These are phyloP conservation scores for Trifolium dubium DNA, from an alignment of 306 rosid species.

Conservation along the genomic window DNA sequence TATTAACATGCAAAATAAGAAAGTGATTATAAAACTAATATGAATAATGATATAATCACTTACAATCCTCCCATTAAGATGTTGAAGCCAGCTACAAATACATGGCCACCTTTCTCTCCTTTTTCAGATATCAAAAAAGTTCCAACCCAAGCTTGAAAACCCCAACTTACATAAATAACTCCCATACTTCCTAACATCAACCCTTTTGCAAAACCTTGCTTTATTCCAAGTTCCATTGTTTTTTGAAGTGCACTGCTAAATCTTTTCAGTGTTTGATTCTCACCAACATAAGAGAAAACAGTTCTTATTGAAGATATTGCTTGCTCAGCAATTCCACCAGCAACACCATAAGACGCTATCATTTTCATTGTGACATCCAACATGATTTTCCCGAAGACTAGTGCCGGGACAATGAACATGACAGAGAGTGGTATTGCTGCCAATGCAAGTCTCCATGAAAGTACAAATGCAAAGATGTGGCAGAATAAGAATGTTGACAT, in stretches of 20 bases:
- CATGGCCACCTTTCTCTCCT: slow-evolving; percentile 79
- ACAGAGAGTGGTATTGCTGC: slow-evolving; percentile 84
- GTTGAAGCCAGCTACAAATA: slow-evolving; percentile 83
- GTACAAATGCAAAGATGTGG: slow-evolving; percentile 78
- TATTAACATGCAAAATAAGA: slow-evolving; percentile 18
- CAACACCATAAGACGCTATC: slow-evolving; percentile 89
- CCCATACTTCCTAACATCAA: slow-evolving; percentile 94
- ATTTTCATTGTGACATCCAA: slow-evolving; percentile 76
- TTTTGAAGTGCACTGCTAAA: slow-evolving; percentile 75
- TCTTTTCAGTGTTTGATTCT: slow-evolving; percentile 66
- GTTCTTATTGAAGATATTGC: slow-evolving; percentile 87
- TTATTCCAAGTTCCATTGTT: slow-evolving; percentile 68
- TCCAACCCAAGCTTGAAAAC: slow-evolving; percentile 96
- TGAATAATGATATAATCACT: slow-evolving; percentile 48
- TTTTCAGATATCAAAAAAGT: slow-evolving; percentile 68
- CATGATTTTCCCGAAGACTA: slow-evolving; percentile 74
- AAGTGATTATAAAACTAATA: slow-evolving; percentile 19
- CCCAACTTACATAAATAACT: slow-evolving; percentile 82
- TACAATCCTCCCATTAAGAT: slow-evolving; percentile 96
- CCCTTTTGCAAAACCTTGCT: slow-evolving; percentile 78
- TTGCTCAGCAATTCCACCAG: slow-evolving; percentile 88
- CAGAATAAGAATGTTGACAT: slow-evolving; percentile 86
- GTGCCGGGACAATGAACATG: slow-evolving; percentile 82
- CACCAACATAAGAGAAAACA: slow-evolving; percentile 82
- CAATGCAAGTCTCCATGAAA: slow-evolving; percentile 82